A percentile compares a stretch with the other conserved stretches of the same genome.
Evolutionary conservation across 73 alveolate species (phyloP).

Genomic region (Chromera velia): DNA sequence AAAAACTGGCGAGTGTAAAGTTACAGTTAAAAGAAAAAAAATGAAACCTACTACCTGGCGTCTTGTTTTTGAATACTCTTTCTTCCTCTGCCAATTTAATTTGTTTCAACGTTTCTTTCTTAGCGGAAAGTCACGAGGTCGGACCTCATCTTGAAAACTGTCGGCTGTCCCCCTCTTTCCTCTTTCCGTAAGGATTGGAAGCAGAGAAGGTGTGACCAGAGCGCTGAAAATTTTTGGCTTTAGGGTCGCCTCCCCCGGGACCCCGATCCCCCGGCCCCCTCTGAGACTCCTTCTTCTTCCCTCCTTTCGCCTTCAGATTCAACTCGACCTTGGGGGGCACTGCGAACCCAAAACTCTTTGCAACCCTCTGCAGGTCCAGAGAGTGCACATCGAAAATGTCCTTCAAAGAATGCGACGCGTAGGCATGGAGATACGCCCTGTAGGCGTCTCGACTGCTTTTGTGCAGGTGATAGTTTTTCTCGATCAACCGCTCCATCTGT

Average conservation of each 20-base stretch:
- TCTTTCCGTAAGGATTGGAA: conserved; percentile 36
- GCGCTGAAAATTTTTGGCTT: conserved; percentile 16
- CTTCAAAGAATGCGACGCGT: conserved; percentile 75
- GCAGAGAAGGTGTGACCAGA: conserved; percentile 41
- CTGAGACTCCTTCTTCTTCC: conserved; percentile 18
- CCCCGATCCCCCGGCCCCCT: too few species aligned
- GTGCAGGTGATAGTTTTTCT: conserved; percentile 87
- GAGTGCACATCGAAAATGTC: conserved; percentile 88
- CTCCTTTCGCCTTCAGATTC: conserved; percentile 24
- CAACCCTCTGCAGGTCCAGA: conserved; percentile 82
- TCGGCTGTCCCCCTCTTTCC: too few species aligned
- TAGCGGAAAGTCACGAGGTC: too few species aligned
- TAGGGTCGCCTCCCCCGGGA: conserved; percentile 16
- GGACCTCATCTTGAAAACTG: too few species aligned
- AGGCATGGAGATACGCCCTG: conserved; percentile 44
- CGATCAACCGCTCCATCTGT: conserved; percentile 85
- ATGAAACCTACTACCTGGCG: too few species aligned
- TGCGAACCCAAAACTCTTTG: conserved; percentile 54
- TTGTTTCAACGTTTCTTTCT: too few species aligned
- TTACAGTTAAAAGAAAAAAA: too few species aligned
- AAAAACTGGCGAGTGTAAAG: too few species aligned
- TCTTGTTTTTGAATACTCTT: too few species aligned
- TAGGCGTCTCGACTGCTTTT: conserved; percentile 89
- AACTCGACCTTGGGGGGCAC: conserved; percentile 45
- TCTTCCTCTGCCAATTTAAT: too few species aligned